A percentile compares a stretch with the other conserved stretches of the same genome.
These are phyloP conservation scores for Apostasia ramifera DNA, from an alignment of 106 monocot genomes.

Conservation along the genomic window DNA sequence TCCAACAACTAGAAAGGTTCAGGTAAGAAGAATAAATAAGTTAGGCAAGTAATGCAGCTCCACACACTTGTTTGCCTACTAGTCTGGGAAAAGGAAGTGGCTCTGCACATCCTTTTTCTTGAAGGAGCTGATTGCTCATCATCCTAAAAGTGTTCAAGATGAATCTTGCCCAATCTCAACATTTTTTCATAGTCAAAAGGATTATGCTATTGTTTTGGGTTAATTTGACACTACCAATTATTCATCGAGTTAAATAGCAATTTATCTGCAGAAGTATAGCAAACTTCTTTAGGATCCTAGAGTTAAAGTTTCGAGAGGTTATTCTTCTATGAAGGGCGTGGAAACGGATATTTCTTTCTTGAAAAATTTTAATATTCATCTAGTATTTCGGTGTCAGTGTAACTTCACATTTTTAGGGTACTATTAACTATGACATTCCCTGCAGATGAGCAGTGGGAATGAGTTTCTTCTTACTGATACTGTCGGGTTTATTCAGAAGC, in stretches of 20 bases:
- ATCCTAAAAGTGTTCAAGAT: no score
- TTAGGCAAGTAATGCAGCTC: neutral
- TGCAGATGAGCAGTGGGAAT: slow-evolving; percentile 81
- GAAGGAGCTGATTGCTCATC: no score
- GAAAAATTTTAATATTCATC: neutral
- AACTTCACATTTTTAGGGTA: no score
- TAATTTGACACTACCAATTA: no score
- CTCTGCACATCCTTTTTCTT: neutral
- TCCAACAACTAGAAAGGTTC: slow-evolving; percentile 93
- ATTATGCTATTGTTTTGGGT: no score
- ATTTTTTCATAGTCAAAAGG: no score
- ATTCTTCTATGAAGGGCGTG: neutral
- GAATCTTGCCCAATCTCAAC: no score
- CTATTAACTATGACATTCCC: neutral
- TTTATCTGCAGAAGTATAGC: no score
- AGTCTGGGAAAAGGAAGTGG: neutral
- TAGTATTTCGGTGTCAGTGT: no score
- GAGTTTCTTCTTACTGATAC: slow-evolving; percentile 97
- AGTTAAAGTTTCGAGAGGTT: neutral
- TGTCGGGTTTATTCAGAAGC: slow-evolving; percentile 94
- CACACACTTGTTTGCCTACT: neutral
- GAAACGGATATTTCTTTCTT: neutral
- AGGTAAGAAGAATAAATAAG: slow-evolving; percentile 22
- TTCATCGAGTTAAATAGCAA: no score
- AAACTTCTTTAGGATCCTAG: no score